These are phyloP conservation scores for Aspergillus floridensis DNA, from an alignment of 2,329 filamentous ascomycete genomes.

Conservation along the genomic window DNA sequence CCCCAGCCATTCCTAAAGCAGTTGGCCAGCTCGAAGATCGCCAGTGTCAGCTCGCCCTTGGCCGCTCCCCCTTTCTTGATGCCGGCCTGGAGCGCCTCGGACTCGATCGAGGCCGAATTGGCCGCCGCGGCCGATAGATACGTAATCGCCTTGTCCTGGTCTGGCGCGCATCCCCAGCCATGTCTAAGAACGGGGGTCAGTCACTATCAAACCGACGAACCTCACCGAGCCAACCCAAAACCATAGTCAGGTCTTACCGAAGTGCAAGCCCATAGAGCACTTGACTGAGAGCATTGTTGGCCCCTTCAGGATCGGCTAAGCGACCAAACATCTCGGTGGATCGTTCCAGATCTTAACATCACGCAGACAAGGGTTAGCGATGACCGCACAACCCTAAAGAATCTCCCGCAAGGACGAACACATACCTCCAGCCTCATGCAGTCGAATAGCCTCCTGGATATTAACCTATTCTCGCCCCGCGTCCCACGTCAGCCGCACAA, in stretches of 20 bases:
- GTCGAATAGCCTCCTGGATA: slow-evolving; percentile 91
- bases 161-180: slow-evolving; percentile 81
- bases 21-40: slow-evolving; percentile 81
- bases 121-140: slow-evolving; percentile 87
- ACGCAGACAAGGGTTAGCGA: background rate
- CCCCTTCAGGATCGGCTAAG: slow-evolving; percentile 77
- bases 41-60: slow-evolving; percentile 92
- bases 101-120: slow-evolving; percentile 84
- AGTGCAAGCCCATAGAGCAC: slow-evolving; percentile 92
- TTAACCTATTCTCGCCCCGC: slow-evolving; percentile 44
- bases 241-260: slow-evolving; percentile 55
- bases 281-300: slow-evolving; percentile 91
- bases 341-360: slow-evolving; percentile 60
- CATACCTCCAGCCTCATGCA: slow-evolving; percentile 75
- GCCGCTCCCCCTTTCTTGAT: slow-evolving; percentile 90
- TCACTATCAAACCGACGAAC: background rate
- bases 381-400: no score
- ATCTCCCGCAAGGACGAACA: no score
- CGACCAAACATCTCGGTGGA: slow-evolving; percentile 83
- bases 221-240: background rate
- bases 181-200: slow-evolving; percentile 56
- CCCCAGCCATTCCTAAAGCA: slow-evolving; percentile 93
- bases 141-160: slow-evolving; percentile 70
- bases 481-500: background rate
- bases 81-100: slow-evolving; percentile 78